These are phyloP conservation scores for Leccinum pellstonianum DNA, from an alignment of 768 basidiomycete genomes.

Conservation along the genomic window DNA sequence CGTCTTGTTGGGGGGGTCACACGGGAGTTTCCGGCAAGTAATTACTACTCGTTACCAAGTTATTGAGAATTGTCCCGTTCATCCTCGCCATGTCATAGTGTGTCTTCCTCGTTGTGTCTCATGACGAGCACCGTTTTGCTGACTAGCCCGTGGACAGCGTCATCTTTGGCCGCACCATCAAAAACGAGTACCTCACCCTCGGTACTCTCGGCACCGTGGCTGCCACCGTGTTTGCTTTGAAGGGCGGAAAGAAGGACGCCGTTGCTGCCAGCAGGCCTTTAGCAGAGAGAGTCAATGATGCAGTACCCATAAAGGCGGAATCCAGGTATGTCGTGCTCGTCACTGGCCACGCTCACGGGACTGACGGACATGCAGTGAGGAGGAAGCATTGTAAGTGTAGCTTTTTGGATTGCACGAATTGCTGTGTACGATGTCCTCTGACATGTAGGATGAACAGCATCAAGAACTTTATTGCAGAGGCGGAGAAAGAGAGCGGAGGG, in stretches of 20 bases:
- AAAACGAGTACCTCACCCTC: constrained; percentile 78
- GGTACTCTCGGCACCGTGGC: constrained; percentile 62
- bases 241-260: constrained; percentile 54
- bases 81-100: constrained; percentile 45
- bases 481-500: constrained; percentile 69
- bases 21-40: constrained; percentile 20
- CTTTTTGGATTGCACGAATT: constrained; percentile 5
- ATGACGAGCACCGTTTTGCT: constrained; percentile 2
- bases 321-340: constrained; percentile 57
- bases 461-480: constrained; percentile 75
- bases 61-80: not conserved
- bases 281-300: constrained; percentile 56
- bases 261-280: constrained; percentile 42
- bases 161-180: constrained; percentile 76
- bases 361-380: constrained; percentile 52
- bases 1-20: constrained; percentile 18
- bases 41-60: not conserved
- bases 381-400: constrained; percentile 75
- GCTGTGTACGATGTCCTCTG: constrained; percentile 33
- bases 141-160: constrained; percentile 42
- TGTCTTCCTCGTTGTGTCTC: constrained; percentile 15
- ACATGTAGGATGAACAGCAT: constrained; percentile 66
- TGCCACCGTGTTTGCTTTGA: constrained; percentile 49
- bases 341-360: not conserved
- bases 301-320: constrained; percentile 61